Evolutionary conservation across 768 basidiomycete species (phyloP), one percentile per base, ranked within the genome.

Genomic region (Agaricus bisporus): DNA sequence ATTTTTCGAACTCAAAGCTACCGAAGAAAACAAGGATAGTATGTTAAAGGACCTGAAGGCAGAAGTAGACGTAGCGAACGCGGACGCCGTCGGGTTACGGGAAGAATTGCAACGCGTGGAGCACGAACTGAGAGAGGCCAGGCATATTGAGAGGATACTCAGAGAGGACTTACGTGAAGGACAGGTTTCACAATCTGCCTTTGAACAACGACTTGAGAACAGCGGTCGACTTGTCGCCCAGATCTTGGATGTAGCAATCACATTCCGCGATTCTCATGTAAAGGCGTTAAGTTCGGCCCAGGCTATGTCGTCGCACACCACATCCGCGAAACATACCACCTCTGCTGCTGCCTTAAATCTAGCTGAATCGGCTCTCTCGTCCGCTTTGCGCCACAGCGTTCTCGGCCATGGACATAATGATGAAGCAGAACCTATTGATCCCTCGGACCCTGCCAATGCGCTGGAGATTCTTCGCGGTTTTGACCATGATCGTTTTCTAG

Each of bases 401-500:
- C 48, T 54, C 43, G 53, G 46, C 12, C 47, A 54, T 25, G 53
- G 46, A 22, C 78, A 77, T 54, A 56, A 64, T 47, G 68, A 80
- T 49, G 73, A 80, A 49, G 73, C 72, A 12, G 76, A 78, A 38
- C 86, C 88, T 12, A 83, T 91, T 51, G 89, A 92, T 65, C 85
- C 86, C 2, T 82, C 86, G 1, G 87, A 92, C 61, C 83, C 82
- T 29, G 66, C 73, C n/a, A 70, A 79, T 42, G 88, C 88, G 0
- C 67, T 93, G 36, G 87, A 90, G 50, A 70, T 75, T 12, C 68
- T 93, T 18, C 75, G 88, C 41, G 78, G 79, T 22, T 90, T 91
- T 63, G 91, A 92, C 63, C 85, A 94, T 59, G 89, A 90, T 59
- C 78, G 82, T 58, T 95, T 97, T 67, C 68, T 90, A 46, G 94